These are phyloP conservation scores for Kregervanrija pseudodelftensis DNA, from an alignment of 805 yeast genomes.

Conservation along the genomic window DNA sequence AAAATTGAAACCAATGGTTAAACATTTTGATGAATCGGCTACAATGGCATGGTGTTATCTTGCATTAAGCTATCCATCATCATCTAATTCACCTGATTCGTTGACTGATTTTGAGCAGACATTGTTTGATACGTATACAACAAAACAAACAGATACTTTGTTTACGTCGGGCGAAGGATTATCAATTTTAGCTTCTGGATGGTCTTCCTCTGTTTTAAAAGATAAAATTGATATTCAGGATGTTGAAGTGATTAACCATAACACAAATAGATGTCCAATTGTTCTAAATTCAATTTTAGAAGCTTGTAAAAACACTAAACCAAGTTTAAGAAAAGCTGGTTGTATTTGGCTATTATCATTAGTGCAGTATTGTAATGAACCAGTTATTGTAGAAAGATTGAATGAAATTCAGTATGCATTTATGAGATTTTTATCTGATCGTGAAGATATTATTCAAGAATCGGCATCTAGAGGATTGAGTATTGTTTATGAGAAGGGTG, in stretches of 20 bases:
- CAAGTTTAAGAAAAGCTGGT: slow-evolving; percentile 63
- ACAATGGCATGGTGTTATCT: slow-evolving; percentile 50
- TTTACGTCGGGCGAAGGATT: slow-evolving; percentile 84
- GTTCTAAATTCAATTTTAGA: slow-evolving; percentile 45
- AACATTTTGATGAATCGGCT: slow-evolving; percentile 47
- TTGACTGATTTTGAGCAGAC: slow-evolving; percentile 31
- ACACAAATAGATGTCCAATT: slow-evolving; percentile 13
- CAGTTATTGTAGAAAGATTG: slow-evolving; percentile 34
- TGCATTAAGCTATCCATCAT: slow-evolving; percentile 30
- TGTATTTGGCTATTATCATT: slow-evolving; percentile 83
- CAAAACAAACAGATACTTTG: slow-evolving; percentile 68
- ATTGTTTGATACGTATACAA: slow-evolving; percentile 49
- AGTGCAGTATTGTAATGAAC: slow-evolving; percentile 62
- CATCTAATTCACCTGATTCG: slow-evolving; percentile 1
- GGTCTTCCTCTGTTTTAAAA: slow-evolving; percentile 54
- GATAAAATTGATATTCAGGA: slow-evolving; percentile 50
- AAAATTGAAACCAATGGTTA: slow-evolving; percentile 33
- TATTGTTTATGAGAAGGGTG: slow-evolving; percentile 73
- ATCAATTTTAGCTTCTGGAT: slow-evolving; percentile 63
- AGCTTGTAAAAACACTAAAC: slow-evolving; percentile 59
- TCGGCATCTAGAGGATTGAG: slow-evolving; percentile 86
- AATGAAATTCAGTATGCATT: slow-evolving; percentile 67
- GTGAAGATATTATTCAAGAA: slow-evolving; percentile 87
- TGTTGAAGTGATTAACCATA: background rate
- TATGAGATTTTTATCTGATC: slow-evolving; percentile 69